Percentiles rank a stretch among this genome's conserved stretches.
These are phyloP conservation scores for Globisporangium megalacanthum DNA, from an alignment of 352 stramenopile species.

Conservation along the genomic window DNA sequence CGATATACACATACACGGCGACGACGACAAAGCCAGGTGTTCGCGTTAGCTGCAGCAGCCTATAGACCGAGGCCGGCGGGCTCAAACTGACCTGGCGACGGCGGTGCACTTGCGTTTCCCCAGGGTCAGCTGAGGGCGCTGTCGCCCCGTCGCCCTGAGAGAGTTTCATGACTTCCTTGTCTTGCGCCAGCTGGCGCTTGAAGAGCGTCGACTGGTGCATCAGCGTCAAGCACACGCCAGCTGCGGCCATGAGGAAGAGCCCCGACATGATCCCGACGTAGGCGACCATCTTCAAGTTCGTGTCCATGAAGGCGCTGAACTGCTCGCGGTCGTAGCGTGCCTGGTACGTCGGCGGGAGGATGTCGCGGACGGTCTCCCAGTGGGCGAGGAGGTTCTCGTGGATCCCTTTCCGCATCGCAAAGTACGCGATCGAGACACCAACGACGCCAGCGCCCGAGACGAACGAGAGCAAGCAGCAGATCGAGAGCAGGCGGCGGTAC, in stretches of 20 bases:
- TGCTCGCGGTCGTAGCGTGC: constrained; percentile 59
- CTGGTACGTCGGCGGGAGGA: constrained; percentile 66
- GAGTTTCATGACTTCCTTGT: constrained; percentile 41
- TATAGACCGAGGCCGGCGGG: too few relatives aligned
- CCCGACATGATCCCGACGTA: constrained; percentile 55
- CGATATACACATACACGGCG: too few relatives aligned
- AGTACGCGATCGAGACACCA: constrained; percentile 51
- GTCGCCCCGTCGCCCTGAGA: constrained; percentile 6
- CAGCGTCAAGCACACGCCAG: constrained; percentile 43
- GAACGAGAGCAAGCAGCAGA: constrained; percentile 61
- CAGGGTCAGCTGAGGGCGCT: constrained; percentile 1
- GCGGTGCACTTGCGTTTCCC: constrained; percentile 5
- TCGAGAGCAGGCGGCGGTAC: constrained; percentile 66
- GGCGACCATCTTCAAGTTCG: constrained; percentile 50
- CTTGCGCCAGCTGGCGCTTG: constrained; percentile 54
- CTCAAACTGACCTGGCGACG: constrained; percentile 10
- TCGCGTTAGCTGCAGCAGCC: too few relatives aligned
- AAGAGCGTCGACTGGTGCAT: constrained; percentile 42
- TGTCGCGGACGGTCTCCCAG: constrained; percentile 52
- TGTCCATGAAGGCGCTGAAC: constrained; percentile 47
- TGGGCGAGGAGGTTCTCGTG: constrained; percentile 48
- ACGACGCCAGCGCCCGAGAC: constrained; percentile 40
- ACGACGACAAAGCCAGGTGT: too few relatives aligned
- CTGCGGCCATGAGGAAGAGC: constrained; percentile 48
- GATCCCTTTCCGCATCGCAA: constrained; percentile 38